Base-by-base conservation (phyloP, 495 filamentous ascomycete genomes). In the Lepraria neglecta region DNA sequence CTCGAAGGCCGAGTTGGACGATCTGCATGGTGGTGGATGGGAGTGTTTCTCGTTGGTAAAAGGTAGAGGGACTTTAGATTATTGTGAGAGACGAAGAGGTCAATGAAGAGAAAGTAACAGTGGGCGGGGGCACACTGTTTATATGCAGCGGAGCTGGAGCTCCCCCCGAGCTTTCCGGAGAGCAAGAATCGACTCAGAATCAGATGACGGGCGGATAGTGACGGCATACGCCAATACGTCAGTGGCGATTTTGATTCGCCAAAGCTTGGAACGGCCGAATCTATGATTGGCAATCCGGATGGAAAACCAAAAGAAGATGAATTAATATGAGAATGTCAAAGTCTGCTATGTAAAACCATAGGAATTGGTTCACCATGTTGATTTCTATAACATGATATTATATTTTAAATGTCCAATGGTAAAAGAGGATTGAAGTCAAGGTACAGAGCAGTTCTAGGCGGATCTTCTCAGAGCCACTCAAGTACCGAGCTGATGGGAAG, bases 141-240 rank as follows among this genome's bases (percentile, higher is more conserved):
- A 52, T 38, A 33, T 52, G 31, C 28, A 30, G 24, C 48, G 27
- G 27, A 52, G 48, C 24, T 30, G 6, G 48, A 52, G 27, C 28
- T 52, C 28, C 30, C 48, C 19, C 21, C 28, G 48, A 52, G 38
- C 33, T 21, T 10, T 33, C 38, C 19, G 53, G 35, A 43, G 17
- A 19, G 24, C 24, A 42, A 7, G 42, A 15, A 28, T 15, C 24
- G 33, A 56, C 53, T 38, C 53, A n/a, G n/a, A 27, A 43, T 28
- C 21, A 43, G 15, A 21, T 14, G 4, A 38, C 35, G 17, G n/a
- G 21, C 33, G 33, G 53, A 40, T 38, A 30, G 31, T 43, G 53
- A 56, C 53, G 33, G 53, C 30, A 56, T 56, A 6, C 53, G 35
- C 38, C 10, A 6, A 2, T 27, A 38, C 53, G 53, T 56, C 53